phyloP scores from a whole-genome alignment of 164 flowering plant species.

The Taxillus chinensis region DNA sequence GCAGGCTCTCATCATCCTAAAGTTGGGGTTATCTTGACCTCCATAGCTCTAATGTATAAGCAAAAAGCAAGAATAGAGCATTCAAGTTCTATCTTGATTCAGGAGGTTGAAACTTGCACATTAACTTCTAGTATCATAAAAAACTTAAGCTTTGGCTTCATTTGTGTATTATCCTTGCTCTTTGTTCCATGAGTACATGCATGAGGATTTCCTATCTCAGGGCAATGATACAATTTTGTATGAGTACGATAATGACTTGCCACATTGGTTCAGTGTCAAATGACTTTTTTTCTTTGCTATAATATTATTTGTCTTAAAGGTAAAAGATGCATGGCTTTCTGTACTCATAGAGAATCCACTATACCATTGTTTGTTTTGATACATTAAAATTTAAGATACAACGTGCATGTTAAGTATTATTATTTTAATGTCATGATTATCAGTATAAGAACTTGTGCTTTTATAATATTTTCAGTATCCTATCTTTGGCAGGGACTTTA shows the following conservation, averaged over 20 bases:
- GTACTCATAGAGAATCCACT: too few relatives aligned
- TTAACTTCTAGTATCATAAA: not conserved
- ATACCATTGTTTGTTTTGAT: too few relatives aligned
- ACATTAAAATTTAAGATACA: too few relatives aligned
- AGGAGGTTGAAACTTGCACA: constrained; percentile 52
- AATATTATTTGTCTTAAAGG: too few relatives aligned
- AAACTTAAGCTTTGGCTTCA: not conserved
- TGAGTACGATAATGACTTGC: not conserved
- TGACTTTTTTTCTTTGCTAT: too few relatives aligned
- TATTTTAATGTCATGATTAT: not conserved
- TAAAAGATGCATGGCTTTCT: too few relatives aligned
- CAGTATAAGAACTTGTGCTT: not conserved
- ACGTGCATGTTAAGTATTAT: too few relatives aligned
- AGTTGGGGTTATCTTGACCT: constrained; percentile 67
- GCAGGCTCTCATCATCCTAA: constrained; percentile 77
- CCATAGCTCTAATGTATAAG: constrained; percentile 76
- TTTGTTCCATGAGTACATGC: not conserved
- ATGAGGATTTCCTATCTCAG: not conserved
- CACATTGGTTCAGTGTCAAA: too few relatives aligned
- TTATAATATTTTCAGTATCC: not conserved
- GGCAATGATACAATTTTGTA: not conserved
- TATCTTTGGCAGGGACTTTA: constrained; percentile 56
- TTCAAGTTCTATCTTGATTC: constrained; percentile 83
- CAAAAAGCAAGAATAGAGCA: constrained; percentile 60
- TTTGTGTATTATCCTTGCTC: not conserved